Evolutionary conservation across 169 alveolate species (phyloP), one percentile per base, ranked within the genome.

Genomic region (Plasmodium berghei): DNA sequence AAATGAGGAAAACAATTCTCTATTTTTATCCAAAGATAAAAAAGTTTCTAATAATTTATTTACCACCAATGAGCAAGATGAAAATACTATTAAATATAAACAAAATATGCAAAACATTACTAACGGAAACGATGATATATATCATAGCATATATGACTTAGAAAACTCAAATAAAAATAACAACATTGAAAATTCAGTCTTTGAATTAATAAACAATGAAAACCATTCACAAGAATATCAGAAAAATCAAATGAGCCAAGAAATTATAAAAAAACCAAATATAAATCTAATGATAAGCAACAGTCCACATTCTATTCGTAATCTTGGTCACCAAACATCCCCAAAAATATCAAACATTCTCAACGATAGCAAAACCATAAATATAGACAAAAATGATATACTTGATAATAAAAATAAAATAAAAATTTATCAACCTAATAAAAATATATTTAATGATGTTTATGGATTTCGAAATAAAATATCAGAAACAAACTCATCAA

Each of bases 381-480:
- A 10, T 28, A 22, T 24, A 14, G 20, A 28, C 40, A 52, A 46
- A 52, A 34, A 26, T 16, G 42, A 64, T 46, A 16, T 12, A n/a
- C 14, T 64, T 48, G 14, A 49, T 34, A 77, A 64, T 34, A 67
- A 55, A 26, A 52, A 77, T 40, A 18, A 62, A 5, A 69, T 4
- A 5, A 61, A 86, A 9, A 86, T 86, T 46, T 45, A 70, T 58
- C 14, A 58, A n/a, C 69, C 91, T n/a, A 54, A 69, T 70, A 55
- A 59, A 63, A 71, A 86, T 10, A 86, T 86, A 52, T 86, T 86
- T 61, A 72, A 71, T 46, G 46, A 46, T 20, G 52, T 52, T 9
- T 71, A 70, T 63, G 91, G 91, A 9, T 86, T 86, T 86, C 69
- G 72, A 45, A 45, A 72, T 40, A 59, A 34, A 58, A 5, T 45